phyloP scores from a whole-genome alignment of 306 rosid genomes.

The Rosa chinensis region DNA sequence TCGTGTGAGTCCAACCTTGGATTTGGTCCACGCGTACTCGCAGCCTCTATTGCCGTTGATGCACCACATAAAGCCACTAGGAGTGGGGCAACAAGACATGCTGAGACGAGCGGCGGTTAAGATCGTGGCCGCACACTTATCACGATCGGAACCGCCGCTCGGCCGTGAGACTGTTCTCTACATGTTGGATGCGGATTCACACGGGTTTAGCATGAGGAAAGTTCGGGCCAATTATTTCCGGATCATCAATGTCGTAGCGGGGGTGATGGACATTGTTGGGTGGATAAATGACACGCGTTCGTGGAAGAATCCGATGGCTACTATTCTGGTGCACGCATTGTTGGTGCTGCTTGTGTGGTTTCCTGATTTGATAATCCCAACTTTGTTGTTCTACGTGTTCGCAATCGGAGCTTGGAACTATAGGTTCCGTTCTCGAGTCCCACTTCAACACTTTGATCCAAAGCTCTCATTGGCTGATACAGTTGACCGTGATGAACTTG shows the following conservation, averaged over 20 bases:
- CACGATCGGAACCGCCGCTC: constrained; percentile 73
- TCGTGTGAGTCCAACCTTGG: constrained; percentile 47
- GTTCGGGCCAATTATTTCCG: constrained; percentile 77
- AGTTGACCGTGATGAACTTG: constrained; percentile 68
- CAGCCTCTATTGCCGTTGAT: constrained; percentile 73
- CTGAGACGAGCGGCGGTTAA: constrained; percentile 61
- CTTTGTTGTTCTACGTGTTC: constrained; percentile 53
- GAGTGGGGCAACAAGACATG: constrained; percentile 63
- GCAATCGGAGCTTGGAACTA: constrained; percentile 75
- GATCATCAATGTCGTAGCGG: constrained; percentile 53
- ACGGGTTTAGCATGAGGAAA: constrained; percentile 71
- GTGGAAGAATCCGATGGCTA: constrained; percentile 78
- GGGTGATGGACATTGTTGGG: constrained; percentile 48
- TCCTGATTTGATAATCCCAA: constrained; percentile 77
- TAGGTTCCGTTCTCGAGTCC: constrained; percentile 49
- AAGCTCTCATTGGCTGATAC: constrained; percentile 56
- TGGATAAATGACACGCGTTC: constrained; percentile 81
- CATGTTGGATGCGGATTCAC: constrained; percentile 75
- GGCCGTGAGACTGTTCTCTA: constrained; percentile 57
- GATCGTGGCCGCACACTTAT: constrained; percentile 58
- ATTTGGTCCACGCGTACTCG: constrained; percentile 71
- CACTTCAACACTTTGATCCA: constrained; percentile 60
- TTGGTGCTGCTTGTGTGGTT: constrained; percentile 76
- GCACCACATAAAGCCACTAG: constrained; percentile 82
- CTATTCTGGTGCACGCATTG: constrained; percentile 67